Base-by-base conservation (phyloP, 108 stramenopile species). In the Seminavis robusta region DNA sequence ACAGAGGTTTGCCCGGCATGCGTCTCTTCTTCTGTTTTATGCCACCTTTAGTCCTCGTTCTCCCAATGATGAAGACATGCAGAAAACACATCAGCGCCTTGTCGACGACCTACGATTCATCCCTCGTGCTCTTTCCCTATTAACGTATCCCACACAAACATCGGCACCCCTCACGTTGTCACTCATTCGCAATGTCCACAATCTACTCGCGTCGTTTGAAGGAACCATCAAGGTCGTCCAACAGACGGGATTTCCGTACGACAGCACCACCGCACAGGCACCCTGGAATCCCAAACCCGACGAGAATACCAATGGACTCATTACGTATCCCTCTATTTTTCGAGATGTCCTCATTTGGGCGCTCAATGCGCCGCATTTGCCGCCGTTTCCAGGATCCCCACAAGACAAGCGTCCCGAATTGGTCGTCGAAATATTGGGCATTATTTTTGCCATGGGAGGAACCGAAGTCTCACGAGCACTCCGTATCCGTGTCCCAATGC, bases 1-100 rank as follows among this genome's bases (percentile, higher is more conserved):
- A n/a, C n/a, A n/a, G n/a, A n/a, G n/a, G 24, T 34, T 79, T 27
- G 67, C 75, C 34, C 56, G 78, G 50, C 52, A 80, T 65, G 68
- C 79, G 47, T 79, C 75, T n/a, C 69, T 80, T 17, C 78, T 56
- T 46, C 49, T 83, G 4, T 86, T 86, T 51, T 80, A 82, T 31
- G 79, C 79, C 19, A 83, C 76, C 2, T 86, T 75, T 47, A 42
- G 46, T 59, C 65, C 73, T 15, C 68, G 78, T n/a, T 44, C 51
- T 41, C n/a, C n/a, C n/a, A n/a, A n/a, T n/a, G 80, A 81, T 41
- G 59, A 47, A 28, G 20, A 24, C 21, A 59, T 77, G 21, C 53
- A 71, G 28, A 33, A 52, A 42, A 37, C 50, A 28, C 69, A 78
- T 24, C 45, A 73, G n/a, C 63, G 78, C 58, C 41, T 80, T 21